Conservation (phyloP, 1,139 yeast species). For the Arxiozyma slooffiae region DNA sequence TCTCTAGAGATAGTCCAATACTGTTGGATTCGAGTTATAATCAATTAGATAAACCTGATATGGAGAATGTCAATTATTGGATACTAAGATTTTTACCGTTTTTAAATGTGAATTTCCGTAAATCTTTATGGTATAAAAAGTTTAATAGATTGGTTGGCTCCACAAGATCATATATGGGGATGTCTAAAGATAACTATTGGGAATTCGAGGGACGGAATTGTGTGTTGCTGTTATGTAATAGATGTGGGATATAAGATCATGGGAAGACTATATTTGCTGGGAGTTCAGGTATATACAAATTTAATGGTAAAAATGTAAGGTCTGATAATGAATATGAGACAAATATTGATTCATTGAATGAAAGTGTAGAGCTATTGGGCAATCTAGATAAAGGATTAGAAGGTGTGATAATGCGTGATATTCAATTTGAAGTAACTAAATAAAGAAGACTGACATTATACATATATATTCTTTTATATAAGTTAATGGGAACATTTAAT, state of each 20-base stretch:
- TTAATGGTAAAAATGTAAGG: constrained; percentile 31
- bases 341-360: constrained; percentile 32
- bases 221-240: constrained; percentile 34
- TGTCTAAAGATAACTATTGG: constrained; percentile 19
- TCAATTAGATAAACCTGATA: constrained; percentile 32
- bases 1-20: constrained; percentile 12
- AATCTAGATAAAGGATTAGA: constrained; percentile 52
- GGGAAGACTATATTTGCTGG: constrained; percentile 50
- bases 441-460: background rate
- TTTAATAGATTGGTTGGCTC: background rate
- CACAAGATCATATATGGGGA: constrained; percentile 37
- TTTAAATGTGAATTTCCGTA: constrained; percentile 27
- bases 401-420: constrained; percentile 51
- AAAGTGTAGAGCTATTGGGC: constrained; percentile 46
- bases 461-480: constrained; percentile 15
- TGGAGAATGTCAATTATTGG: constrained; percentile 52
- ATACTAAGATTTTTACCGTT: constrained; percentile 60
- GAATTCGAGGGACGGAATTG: constrained; percentile 20
- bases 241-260: constrained; percentile 65
- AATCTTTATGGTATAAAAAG: constrained; percentile 15
- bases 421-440: constrained; percentile 34
- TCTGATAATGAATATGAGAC: constrained; percentile 21
- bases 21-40: constrained; percentile 11
- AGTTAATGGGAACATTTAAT: background rate
- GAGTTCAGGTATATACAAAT: constrained; percentile 57